Conservation (phyloP, 768 basidiomycete genomes). For the Suillus subalutaceus region DNA sequence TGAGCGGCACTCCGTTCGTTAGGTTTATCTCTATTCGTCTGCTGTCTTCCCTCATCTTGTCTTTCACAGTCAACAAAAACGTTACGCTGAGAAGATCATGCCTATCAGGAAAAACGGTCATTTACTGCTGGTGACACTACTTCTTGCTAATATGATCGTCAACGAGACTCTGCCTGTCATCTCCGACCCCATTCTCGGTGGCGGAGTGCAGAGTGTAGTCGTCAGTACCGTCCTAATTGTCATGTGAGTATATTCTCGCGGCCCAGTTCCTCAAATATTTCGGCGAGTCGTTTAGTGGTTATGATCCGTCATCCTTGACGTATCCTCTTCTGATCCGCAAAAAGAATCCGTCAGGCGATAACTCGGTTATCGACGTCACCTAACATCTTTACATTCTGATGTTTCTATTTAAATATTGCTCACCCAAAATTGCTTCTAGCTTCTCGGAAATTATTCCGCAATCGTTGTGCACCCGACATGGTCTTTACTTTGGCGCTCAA, state of each 20-base stretch:
- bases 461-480: slow-evolving; percentile 89
- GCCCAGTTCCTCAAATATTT: background rate
- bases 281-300: background rate
- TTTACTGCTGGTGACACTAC: slow-evolving; percentile 77
- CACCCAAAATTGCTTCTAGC: slow-evolving; percentile 39
- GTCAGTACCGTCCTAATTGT: slow-evolving; percentile 86
- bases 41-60: background rate
- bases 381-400: background rate
- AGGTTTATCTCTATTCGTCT: slow-evolving; percentile 11
- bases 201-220: slow-evolving; percentile 76
- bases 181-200: slow-evolving; percentile 76
- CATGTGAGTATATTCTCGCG: slow-evolving; percentile 57
- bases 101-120: slow-evolving; percentile 87
- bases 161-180: slow-evolving; percentile 89
- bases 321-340: background rate
- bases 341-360: background rate
- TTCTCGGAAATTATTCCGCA: slow-evolving; percentile 94
- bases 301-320: background rate
- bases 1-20: slow-evolving; percentile 80
- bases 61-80: slow-evolving; percentile 67
- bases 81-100: slow-evolving; percentile 82
- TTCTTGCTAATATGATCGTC: slow-evolving; percentile 90
- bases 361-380: background rate
- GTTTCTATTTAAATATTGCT: background rate
- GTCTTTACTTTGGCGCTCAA: slow-evolving; percentile 85